A percentile compares a stretch with the other conserved stretches of the same genome.
Evolutionary conservation across 495 filamentous ascomycete genomes (phyloP).

Genomic region (Sabuloglossum arenarium): DNA sequence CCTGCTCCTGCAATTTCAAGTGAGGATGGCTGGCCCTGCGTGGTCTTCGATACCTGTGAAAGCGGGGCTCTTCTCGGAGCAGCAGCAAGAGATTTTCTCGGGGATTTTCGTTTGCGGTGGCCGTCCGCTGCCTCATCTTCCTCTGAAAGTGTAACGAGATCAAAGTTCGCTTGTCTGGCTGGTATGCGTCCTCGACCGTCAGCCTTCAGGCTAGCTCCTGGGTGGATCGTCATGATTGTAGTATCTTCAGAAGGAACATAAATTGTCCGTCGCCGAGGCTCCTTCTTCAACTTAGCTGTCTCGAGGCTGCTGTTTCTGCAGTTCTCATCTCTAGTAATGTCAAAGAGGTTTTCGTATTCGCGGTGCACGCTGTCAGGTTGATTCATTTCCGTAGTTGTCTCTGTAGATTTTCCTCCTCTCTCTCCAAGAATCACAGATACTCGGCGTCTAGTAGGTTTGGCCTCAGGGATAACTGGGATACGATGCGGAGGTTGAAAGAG

Average conservation of each 20-base stretch:
- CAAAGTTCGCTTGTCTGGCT: background rate
- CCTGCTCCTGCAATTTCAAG: constrained; percentile 15
- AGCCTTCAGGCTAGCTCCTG: constrained; percentile 12
- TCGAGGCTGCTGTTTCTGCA: background rate
- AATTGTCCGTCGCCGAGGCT: constrained; percentile 20
- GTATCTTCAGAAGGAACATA: constrained; percentile 23
- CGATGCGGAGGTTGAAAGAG: background rate
- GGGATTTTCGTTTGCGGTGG: constrained; percentile 5
- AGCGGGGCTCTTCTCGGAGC: constrained; percentile 18
- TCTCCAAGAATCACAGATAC: constrained; percentile 1
- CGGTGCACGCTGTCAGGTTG: background rate
- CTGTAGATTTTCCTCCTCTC: background rate
- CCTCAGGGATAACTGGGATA: background rate
- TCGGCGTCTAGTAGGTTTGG: background rate
- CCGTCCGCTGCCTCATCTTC: background rate
- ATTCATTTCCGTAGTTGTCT: background rate
- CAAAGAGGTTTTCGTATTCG: background rate
- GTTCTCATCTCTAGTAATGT: background rate
- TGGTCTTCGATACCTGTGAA: constrained; percentile 7
- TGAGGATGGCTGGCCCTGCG: constrained; percentile 7
- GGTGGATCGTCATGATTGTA: constrained; percentile 21
- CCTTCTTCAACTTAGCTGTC: constrained; percentile 10
- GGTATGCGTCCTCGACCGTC: background rate
- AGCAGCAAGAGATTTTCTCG: constrained; percentile 17
- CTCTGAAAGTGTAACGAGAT: constrained; percentile 1